Conservation (phyloP, 306 rosid species). For the Cucurbita maxima region DNA sequence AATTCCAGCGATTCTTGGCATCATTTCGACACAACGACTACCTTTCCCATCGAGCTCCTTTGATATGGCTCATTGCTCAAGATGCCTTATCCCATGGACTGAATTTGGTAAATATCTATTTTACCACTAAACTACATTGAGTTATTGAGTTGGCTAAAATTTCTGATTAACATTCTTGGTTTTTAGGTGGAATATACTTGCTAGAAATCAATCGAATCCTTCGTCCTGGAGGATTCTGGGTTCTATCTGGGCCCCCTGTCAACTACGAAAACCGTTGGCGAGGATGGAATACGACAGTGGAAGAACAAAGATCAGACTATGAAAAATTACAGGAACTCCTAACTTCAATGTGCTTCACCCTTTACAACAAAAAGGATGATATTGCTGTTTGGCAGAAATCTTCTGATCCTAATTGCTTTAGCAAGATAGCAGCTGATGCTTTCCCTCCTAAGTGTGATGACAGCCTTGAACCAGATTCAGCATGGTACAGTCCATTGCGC, state of each 20-base stretch:
- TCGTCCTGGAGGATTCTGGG: conserved; percentile 98
- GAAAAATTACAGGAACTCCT: conserved; percentile 64
- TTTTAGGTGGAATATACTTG: conserved; percentile 83
- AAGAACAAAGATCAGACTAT: conserved; percentile 75
- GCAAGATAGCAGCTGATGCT: conserved; percentile 38
- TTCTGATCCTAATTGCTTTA: conserved; percentile 48
- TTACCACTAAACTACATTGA: background rate
- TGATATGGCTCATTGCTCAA: conserved; percentile 98
- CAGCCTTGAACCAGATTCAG: conserved; percentile 80
- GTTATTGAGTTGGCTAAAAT: background rate
- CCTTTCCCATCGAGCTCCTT: conserved; percentile 91
- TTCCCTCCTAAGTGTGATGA: conserved; percentile 89
- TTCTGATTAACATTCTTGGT: background rate
- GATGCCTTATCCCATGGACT: conserved; percentile 99
- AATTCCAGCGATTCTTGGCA: conserved; percentile 92
- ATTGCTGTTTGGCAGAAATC: conserved; percentile 90
- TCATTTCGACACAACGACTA: conserved; percentile 91
- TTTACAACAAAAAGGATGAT: conserved; percentile 82
- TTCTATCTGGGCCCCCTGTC: conserved; percentile 91
- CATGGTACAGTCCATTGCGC: conserved; percentile 94
- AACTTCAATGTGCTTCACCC: conserved; percentile 70
- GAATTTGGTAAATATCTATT: conserved; percentile 63
- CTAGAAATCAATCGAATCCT: conserved; percentile 78
- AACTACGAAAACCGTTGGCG: conserved; percentile 77
- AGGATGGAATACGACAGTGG: conserved; percentile 90